Base-by-base conservation (phyloP, 2,329 filamentous ascomycete species). In the Magnaporthiopsis poae region DNA sequence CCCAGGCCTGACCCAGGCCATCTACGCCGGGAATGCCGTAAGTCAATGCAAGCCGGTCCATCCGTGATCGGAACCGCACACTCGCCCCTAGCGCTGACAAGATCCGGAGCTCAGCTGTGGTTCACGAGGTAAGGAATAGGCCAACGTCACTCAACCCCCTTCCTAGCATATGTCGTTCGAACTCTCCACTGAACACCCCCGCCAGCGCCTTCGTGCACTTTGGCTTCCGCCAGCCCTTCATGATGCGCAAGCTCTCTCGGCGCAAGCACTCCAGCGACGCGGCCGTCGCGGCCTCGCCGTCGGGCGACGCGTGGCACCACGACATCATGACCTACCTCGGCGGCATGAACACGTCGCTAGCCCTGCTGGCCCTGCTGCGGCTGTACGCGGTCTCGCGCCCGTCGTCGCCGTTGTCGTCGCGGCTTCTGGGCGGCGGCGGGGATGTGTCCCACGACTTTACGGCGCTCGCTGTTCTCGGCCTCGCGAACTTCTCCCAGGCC, bases 401-500 rank as follows among this genome's bases (percentile, higher is more conserved):
- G 9, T 46, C 46, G 9, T 18, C 46, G 18, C 62, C 61, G 9
- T 46, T 21, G 9, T 18, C 46, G 18, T 63, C 62, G 35, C 31
- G 62, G 62, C 21, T 35, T 33, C 33, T 56, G 39, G 61, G 31
- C 11, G 29, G 33, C 56, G 63, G 61, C 59, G 25, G 56, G 67
- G 71, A 72, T 52, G 60, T 69, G 18, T 67, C 70, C 12, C 64
- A 68, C 5, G 71, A 72, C 62, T 60, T 71, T 4, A 68, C 69
- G 52, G 68, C 70, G 21, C 67, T 73, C 46, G 33, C 68, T 8
- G 71, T 73, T 36, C 69, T 72, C 12, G 70, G 71, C 0, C 27
- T 71, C 8, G 72, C 68, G 12, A 73, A 73, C 67, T 69, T 68
- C 61, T 73, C 71, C 15, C 72, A 73, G 70, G 71, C 71, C 12